A percentile compares a stretch with the other conserved stretches of the same genome.
These are phyloP conservation scores for Wickerhamomyces xylosicus DNA, from an alignment of 805 yeast genomes.

Conservation along the genomic window DNA sequence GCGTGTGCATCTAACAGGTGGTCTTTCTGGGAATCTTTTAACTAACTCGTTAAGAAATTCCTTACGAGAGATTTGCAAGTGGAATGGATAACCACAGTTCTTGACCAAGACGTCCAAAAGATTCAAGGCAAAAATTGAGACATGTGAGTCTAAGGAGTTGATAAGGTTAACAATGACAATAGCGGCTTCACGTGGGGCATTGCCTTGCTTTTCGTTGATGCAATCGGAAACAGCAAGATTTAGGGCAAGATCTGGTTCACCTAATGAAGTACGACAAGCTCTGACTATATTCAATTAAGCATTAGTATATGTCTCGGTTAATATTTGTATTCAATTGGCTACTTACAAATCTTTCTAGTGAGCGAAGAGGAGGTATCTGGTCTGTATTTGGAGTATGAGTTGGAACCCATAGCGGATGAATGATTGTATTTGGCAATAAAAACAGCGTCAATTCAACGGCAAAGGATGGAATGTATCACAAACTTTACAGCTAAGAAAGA, in stretches of 20 bases:
- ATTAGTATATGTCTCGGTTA: conserved; percentile 1
- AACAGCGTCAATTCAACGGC: conserved; percentile 2
- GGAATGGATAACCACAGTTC: conserved; percentile 97
- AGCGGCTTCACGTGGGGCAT: conserved; percentile 80
- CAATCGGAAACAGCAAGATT: conserved; percentile 91
- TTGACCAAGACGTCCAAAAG: conserved; percentile 84
- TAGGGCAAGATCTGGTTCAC: conserved; percentile 80
- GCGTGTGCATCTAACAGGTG: conserved; percentile 75
- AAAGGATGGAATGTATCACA: no score
- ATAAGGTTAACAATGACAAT: conserved; percentile 72
- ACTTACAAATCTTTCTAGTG: conserved; percentile 29
- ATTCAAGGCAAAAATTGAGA: conserved; percentile 74
- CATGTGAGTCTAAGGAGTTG: conserved; percentile 75
- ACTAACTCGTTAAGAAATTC: conserved; percentile 92
- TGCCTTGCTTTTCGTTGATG: conserved; percentile 87
- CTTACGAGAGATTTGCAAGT: conserved; percentile 86
- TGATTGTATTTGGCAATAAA: background rate
- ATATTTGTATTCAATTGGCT: no score
- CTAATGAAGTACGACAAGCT: conserved; percentile 75
- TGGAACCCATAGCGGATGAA: conserved; percentile 7
- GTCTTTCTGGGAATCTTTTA: conserved; percentile 87
- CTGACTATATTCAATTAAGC: conserved; percentile 35
- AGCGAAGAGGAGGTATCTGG: conserved; percentile 21
- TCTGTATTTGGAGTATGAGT: conserved; percentile 13
- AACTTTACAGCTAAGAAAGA: no score